A percentile compares a stretch with the other conserved stretches of the same genome.
Evolutionary conservation across 306 rosid genomes (phyloP).

Genomic region (Ormosia emarginata): DNA sequence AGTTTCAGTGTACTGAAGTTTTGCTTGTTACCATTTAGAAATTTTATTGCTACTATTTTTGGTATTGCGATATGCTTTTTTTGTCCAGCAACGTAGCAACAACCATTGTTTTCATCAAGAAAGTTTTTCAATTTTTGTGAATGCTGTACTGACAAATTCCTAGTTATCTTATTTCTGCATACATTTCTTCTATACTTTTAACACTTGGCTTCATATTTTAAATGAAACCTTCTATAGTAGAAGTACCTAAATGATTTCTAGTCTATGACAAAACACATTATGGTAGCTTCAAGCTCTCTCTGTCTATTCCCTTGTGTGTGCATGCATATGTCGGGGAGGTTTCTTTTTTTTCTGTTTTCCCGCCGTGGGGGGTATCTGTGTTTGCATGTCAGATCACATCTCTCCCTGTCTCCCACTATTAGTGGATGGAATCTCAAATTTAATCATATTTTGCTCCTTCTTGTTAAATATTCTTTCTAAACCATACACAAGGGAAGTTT

Average conservation of each 20-base stretch:
- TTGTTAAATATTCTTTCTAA: background rate
- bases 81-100: background rate
- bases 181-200: background rate
- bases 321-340: background rate
- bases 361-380: background rate
- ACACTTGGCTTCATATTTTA: background rate
- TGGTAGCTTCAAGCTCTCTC: background rate
- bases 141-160: background rate
- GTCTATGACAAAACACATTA: background rate
- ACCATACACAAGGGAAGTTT: background rate
- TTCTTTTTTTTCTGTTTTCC: too few relatives aligned
- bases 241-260: background rate
- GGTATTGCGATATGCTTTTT: background rate
- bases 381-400: background rate
- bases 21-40: background rate
- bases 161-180: background rate
- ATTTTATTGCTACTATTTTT: background rate
- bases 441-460: background rate
- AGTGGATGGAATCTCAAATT: background rate
- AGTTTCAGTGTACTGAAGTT: background rate
- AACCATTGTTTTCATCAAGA: background rate
- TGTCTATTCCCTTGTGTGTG: background rate
- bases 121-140: background rate
- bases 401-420: background rate
- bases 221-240: background rate